Evolutionary conservation across 139 green algal genomes (phyloP).

Genomic region (Chlamydomonas schloesseri): DNA sequence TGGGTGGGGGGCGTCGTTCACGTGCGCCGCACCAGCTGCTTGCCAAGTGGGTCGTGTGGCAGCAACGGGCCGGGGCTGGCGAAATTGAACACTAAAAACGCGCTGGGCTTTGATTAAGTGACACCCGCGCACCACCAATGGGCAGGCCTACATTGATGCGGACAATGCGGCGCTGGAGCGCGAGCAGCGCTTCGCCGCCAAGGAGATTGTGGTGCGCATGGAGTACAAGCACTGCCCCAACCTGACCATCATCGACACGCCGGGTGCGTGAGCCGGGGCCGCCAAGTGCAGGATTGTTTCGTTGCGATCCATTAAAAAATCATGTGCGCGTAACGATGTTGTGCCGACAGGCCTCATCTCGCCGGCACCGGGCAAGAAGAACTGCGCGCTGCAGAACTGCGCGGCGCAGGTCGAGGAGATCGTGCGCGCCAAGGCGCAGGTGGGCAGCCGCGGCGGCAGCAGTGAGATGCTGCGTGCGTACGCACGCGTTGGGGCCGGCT

Average conservation of each 20-base stretch:
- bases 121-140: too few species aligned
- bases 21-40: too few species aligned
- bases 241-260: constrained; percentile 98
- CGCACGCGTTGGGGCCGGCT: too few species aligned
- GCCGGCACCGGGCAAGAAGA: constrained; percentile 89
- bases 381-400: constrained; percentile 74
- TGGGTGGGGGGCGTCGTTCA: too few species aligned
- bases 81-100: too few species aligned
- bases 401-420: constrained; percentile 83
- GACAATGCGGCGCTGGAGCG: constrained; percentile 91
- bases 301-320: too few species aligned
- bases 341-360: constrained; percentile 85
- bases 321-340: background rate
- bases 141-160: constrained; percentile 90
- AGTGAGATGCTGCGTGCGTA: too few species aligned
- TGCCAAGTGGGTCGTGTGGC: too few species aligned
- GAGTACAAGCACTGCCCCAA: constrained; percentile 97
- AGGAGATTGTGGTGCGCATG: constrained; percentile 96
- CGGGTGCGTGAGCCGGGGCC: constrained; percentile 75
- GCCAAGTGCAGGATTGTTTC: background rate
- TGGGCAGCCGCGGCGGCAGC: too few species aligned
- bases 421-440: constrained; percentile 92
- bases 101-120: too few species aligned
- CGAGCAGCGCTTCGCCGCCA: constrained; percentile 91
- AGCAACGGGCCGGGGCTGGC: too few species aligned